phyloP scores from a whole-genome alignment of 495 filamentous ascomycete species.

The Pyrenula massariospora region DNA sequence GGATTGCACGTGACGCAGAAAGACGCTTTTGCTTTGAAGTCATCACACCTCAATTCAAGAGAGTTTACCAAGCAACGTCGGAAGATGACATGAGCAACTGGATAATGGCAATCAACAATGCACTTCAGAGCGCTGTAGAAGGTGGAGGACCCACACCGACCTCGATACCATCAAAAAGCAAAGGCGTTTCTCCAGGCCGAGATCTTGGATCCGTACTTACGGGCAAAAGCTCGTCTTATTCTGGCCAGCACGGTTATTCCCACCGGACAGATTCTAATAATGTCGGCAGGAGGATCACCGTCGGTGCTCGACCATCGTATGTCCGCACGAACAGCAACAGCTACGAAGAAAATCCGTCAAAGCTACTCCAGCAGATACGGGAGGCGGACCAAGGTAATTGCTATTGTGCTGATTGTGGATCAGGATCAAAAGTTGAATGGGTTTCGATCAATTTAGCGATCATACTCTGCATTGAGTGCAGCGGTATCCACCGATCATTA shows the following conservation, averaged over 20 bases:
- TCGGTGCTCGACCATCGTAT: slow-evolving; percentile 74
- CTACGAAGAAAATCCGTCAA: slow-evolving; percentile 73
- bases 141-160: slow-evolving; percentile 44
- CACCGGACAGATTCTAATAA: slow-evolving; percentile 37
- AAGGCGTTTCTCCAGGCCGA: slow-evolving; percentile 46
- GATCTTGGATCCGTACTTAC: slow-evolving; percentile 88
- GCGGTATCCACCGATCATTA: slow-evolving; percentile 90
- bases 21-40: slow-evolving; percentile 97
- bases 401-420: slow-evolving; percentile 92
- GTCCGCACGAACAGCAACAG: slow-evolving; percentile 51
- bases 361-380: slow-evolving; percentile 73
- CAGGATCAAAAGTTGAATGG: slow-evolving; percentile 89
- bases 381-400: slow-evolving; percentile 88
- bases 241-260: slow-evolving; percentile 43
- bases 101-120: slow-evolving; percentile 96
- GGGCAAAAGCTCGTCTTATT: slow-evolving; percentile 78
- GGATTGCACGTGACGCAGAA: slow-evolving; percentile 88
- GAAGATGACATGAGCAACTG: slow-evolving; percentile 97
- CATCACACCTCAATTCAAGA: slow-evolving; percentile 91
- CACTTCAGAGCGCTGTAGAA: slow-evolving; percentile 90
- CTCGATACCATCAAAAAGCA: slow-evolving; percentile 32
- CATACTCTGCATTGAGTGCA: slow-evolving; percentile 95
- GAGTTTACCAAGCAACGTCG: slow-evolving; percentile 94
- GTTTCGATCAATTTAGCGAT: slow-evolving; percentile 97
- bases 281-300: slow-evolving; percentile 74